A percentile compares a stretch with the other conserved stretches of the same genome.
Conservation (phyloP, 257 asterid species). For the Vinca minor region DNA sequence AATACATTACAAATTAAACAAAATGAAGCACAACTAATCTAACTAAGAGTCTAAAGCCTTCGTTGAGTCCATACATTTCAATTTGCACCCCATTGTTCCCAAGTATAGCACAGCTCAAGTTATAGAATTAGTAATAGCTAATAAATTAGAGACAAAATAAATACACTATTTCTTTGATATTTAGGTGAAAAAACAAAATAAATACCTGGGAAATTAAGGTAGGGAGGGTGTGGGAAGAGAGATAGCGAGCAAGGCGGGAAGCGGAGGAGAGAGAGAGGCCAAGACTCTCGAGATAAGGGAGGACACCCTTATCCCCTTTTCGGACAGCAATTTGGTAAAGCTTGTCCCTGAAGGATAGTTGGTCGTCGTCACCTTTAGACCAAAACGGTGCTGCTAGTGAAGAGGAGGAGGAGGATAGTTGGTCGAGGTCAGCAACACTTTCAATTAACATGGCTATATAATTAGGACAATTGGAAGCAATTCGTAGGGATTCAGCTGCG, state of each 20-base stretch:
- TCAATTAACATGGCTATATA: conserved; percentile 58
- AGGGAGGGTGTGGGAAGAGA: conserved; percentile 46
- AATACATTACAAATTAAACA: background rate
- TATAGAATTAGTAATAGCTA: background rate
- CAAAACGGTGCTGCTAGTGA: conserved; percentile 13
- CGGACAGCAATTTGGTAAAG: conserved; percentile 55
- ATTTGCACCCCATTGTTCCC: too few relatives aligned
- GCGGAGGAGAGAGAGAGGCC: conserved; percentile 78
- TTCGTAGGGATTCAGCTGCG: conserved; percentile 46
- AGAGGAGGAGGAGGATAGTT: conserved; percentile 22
- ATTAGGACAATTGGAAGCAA: conserved; percentile 50
- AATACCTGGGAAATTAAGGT: conserved; percentile 57
- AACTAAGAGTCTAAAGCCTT: background rate
- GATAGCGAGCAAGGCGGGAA: conserved; percentile 58
- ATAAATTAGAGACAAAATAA: background rate
- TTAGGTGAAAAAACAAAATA: too few relatives aligned
- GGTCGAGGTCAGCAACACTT: conserved; percentile 70
- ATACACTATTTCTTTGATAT: background rate
- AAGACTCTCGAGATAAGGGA: conserved; percentile 80
- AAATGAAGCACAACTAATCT: background rate
- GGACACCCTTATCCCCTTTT: conserved; percentile 75
- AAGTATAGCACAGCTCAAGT: background rate
- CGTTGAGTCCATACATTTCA: background rate
- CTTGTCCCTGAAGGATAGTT: conserved; percentile 35
- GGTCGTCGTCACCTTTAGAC: conserved; percentile 16